Conservation (phyloP, 2,329 filamentous ascomycete species). For the Zymoseptoria ardabiliae region DNA sequence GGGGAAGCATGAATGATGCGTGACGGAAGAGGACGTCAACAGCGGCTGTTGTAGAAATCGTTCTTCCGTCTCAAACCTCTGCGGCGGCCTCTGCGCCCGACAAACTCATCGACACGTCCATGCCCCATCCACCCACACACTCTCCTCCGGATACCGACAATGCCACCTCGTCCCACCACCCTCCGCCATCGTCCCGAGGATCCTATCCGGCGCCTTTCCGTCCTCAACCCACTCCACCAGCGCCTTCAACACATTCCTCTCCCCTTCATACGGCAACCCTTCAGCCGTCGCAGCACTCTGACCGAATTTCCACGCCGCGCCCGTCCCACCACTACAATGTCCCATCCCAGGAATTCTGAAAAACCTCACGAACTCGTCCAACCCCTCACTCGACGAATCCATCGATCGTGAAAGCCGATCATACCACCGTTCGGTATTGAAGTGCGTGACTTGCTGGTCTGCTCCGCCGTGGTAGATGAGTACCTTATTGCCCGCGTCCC, state of each 20-base stretch:
- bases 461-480: constrained; percentile 27
- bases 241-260: constrained; percentile 22
- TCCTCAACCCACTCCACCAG: constrained; percentile 30
- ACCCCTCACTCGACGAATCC: neutral
- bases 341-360: constrained; percentile 36
- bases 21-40: too few relatives aligned
- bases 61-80: too few relatives aligned
- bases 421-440: neutral
- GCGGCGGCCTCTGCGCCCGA: too few relatives aligned
- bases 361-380: constrained; percentile 31
- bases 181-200: neutral
- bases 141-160: neutral
- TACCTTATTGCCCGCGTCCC: constrained; percentile 36
- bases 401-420: constrained; percentile 21
- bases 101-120: neutral
- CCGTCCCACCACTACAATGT: constrained; percentile 29
- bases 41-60: too few relatives aligned
- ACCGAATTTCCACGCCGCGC: constrained; percentile 12
- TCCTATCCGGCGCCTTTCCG: constrained; percentile 21
- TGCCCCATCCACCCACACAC: neutral
- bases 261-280: constrained; percentile 13
- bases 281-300: constrained; percentile 15
- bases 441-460: constrained; percentile 1
- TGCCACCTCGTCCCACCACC: neutral
- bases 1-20: too few relatives aligned